These are phyloP conservation scores for Moricandia moricandioides DNA, from an alignment of 345 rosid genomes.

Conservation along the genomic window DNA sequence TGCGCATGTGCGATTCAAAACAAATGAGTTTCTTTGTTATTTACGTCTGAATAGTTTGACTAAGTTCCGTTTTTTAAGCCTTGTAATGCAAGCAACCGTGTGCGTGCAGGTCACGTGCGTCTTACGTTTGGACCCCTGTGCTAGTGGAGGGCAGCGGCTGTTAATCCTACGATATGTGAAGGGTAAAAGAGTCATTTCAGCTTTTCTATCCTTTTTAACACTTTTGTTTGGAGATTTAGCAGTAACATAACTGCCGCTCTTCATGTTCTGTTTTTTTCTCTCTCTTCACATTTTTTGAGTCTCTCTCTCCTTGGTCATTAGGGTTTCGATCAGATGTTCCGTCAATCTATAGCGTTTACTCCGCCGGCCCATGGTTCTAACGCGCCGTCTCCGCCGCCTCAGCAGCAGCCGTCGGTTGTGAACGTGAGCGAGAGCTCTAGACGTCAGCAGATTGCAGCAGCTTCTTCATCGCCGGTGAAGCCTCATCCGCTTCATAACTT, in stretches of 20 bases:
- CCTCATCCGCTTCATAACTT: conserved; percentile 72
- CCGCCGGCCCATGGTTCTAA: conserved; percentile 31
- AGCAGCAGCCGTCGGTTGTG: conserved; percentile 15
- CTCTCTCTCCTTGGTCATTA: conserved; percentile 7
- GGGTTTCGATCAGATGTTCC: conserved; percentile 33
- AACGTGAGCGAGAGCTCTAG: conserved; percentile 29
- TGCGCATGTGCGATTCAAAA: conserved; percentile 2
- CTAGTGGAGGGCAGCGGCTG: background rate
- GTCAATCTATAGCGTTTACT: conserved; percentile 32
- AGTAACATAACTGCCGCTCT: conserved; percentile 38
- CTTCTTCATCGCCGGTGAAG: conserved; percentile 49
- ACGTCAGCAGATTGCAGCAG: conserved; percentile 48
- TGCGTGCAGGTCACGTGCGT: conserved; percentile 35
- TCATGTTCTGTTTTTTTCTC: conserved; percentile 12
- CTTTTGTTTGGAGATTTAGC: conserved; percentile 17
- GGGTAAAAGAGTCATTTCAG: conserved; percentile 13
- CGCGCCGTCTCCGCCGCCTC: conserved; percentile 12
- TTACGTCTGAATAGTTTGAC: conserved; percentile 15
- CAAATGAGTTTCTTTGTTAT: background rate
- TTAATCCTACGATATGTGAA: background rate
- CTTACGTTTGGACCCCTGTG: conserved; percentile 17
- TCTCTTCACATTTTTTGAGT: conserved; percentile 20
- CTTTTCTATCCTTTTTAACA: background rate
- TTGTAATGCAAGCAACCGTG: conserved; percentile 23
- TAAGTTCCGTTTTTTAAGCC: background rate